Evolutionary conservation across 2,329 filamentous ascomycete genomes (phyloP), one percentile per base, ranked within the genome.

Genomic region (Neopestalotiopsis clavispora): DNA sequence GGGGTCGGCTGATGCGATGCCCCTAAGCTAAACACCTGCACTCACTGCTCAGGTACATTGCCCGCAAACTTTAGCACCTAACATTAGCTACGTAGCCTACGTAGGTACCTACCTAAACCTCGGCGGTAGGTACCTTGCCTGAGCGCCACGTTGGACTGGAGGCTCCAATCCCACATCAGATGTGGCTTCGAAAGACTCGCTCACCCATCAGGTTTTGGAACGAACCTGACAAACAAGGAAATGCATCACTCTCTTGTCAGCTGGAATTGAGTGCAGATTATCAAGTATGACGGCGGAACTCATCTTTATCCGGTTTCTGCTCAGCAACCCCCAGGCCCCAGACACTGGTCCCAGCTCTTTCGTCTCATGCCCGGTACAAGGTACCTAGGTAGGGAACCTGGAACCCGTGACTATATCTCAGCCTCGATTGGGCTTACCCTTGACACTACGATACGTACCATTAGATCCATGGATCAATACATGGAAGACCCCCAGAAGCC

Each of bases 271-370:
- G n/a, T 52, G 17, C 14, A 7, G 14, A n/a, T 23, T 10, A n/a
- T n/a, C n/a, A 65, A 42, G 60, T 32, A 45, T 60, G 28, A 65
- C 40, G 62, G 45, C 40, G 40, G 20, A 52, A 10, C 6, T 49
- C 13, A 13, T 49, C 62, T 62, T 62, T 23, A 62, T 40, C 59
- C 59, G 59, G 59, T 62, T 62, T 62, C 32, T 62, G 59, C 4
- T 23, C 5, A 34, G 23, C 58, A 9, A 14, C 28, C 56, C 13
- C 4, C 4, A 10, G 1, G 23, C 23, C 23, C 57, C 20, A 59
- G 45, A 52, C 17, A n/a, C 45, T 7, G 20, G 45, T n/a, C 45
- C 45, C 17, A 52, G 45, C 7, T 17, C 45, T n/a, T 28, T 20
- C 45, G 45, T 52, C 45, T 52, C 45, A 52, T 52, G 45, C 20